Base-by-base conservation (phyloP, 805 yeast genomes). In the Cyberlindnera galapagoensis region DNA sequence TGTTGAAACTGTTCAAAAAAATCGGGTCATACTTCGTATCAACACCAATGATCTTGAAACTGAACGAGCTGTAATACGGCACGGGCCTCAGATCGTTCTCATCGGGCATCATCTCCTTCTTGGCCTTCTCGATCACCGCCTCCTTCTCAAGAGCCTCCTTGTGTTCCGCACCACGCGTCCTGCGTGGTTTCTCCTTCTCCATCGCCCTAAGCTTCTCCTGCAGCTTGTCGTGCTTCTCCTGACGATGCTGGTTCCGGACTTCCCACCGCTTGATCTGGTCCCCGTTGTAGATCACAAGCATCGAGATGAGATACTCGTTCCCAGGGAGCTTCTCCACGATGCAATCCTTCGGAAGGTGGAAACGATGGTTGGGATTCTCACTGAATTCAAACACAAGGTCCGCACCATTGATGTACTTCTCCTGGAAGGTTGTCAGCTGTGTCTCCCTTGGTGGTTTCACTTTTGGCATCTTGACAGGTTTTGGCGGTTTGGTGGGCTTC, bases 311-410 rank as follows among this genome's bases (percentile, higher is more conserved):
- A 9, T 61, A 38, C 17, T 58, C 62, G 1, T 47, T 60, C 18
- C 54, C 59, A 2, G 47, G 59, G 1, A 59, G 26, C 1, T 71
- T 62, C 57, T 88, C 97, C 37, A 81, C 62, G 3, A 90, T 69
- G 2, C 94, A 71, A 40, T 85, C 74, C 42, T 77, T 77, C 0
- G 97, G 97, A 1, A 90, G 51, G 36, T 70, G 60, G 47, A 71
- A 90, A 36, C 97, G 68, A 7, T 78, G 78, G 28, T 78, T 69
- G 0, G 92, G 73, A 51, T 77, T 79, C 46, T 92, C 97, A 18
- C 70, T 69, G 59, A 77, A 90, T 55, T 92, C 98, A 54, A 90
- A 78, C 6, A 87, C 78, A 24, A 92, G 53, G 33, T 84, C 80
- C 1, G 94, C 86, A 45, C 74, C 73, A 22, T 69, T 54, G 15